Percentiles rank a stretch among this genome's conserved stretches.
Evolutionary conservation across 73 alveolate species (phyloP).

Genomic region (Paramecium bursaria): DNA sequence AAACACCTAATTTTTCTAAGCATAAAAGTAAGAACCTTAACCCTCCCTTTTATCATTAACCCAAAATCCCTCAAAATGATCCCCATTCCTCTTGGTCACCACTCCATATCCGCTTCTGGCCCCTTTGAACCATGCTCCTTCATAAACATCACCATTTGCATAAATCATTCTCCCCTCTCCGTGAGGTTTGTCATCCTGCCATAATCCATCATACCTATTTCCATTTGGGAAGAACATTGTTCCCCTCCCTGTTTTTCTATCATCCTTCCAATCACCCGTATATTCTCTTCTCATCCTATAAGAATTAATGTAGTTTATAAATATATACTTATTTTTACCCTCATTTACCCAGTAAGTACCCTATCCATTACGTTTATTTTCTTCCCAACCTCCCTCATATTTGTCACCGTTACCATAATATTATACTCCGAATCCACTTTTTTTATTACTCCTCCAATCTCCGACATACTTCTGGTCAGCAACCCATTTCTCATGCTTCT

Average conservation of each 20-base stretch:
- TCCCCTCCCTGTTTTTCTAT: conserved; percentile 97
- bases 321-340: conserved; percentile 74
- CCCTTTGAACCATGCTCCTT: conserved; percentile 95
- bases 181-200: conserved; percentile 90
- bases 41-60: conserved; percentile 93
- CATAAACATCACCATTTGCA: conserved; percentile 95
- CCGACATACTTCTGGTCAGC: conserved; percentile 84
- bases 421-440: conserved; percentile 91
- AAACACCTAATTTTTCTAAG: conserved; percentile 80
- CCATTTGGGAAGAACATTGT: conserved; percentile 92
- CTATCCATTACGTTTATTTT: conserved; percentile 93
- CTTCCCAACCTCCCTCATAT: conserved; percentile 94
- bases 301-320: conserved; percentile 6
- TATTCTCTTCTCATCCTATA: conserved; percentile 88
- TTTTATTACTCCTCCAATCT: conserved; percentile 86
- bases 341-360: conserved; percentile 94
- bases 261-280: conserved; percentile 98
- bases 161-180: conserved; percentile 97
- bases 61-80: conserved; percentile 93
- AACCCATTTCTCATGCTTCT: conserved; percentile 91
- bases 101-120: conserved; percentile 92
- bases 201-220: conserved; percentile 97
- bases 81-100: conserved; percentile 88
- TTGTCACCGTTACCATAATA: conserved; percentile 87
- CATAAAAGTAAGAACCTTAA: conserved; percentile 86